Base-by-base conservation (phyloP, 768 basidiomycete species). In the Serendipita vermifera region DNA sequence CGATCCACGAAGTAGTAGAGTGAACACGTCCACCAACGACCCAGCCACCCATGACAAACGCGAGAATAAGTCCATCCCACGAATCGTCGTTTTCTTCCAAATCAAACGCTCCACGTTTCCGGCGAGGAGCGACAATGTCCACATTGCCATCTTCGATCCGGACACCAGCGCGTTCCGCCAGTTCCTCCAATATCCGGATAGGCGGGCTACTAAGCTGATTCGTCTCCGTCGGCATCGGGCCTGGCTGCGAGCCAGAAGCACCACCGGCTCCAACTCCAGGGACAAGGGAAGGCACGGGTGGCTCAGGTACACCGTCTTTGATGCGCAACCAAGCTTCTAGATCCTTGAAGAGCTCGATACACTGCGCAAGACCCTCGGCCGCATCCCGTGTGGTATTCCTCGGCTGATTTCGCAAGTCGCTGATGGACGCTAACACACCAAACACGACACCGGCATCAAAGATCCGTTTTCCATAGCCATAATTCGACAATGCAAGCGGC, bases 401-500 rank as follows among this genome's bases (percentile, higher is more conserved):
- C 26, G 14, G 14, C 11, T 15, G 13, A 11, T 13, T 13, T 13
- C 41, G 41, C 14, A 24, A 13, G 2, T 13, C 14, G 14, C 14
- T 13, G 41, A 43, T 11, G 26, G 41, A 15, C 14, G 14, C 14
- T 11, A 43, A 13, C 15, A 43, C 24, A 11, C 15, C 41, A 24
- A 43, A 43, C 13, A 43, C 26, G 41, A 43, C 41, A 43, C 41
- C 41, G 11, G 41, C 24, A 22, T 43, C 41, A 43, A 43, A 43
- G 14, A 43, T 43, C 13, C 41, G 41, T 24, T 43, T 43, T 11
- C 41, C 41, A 26, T 43, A 43, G 41, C 14, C 24, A 26, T 43
- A 43, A 43, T 26, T 43, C 41, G 41, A 43, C 15, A 43, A 26
- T 11, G 14, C 14, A 24, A 43, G 41, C 41, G 41, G 41, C 41